Evolutionary conservation across 352 stramenopile species (phyloP), one percentile per base, ranked within the genome.

Genomic region (Phytophthora megakarya): DNA sequence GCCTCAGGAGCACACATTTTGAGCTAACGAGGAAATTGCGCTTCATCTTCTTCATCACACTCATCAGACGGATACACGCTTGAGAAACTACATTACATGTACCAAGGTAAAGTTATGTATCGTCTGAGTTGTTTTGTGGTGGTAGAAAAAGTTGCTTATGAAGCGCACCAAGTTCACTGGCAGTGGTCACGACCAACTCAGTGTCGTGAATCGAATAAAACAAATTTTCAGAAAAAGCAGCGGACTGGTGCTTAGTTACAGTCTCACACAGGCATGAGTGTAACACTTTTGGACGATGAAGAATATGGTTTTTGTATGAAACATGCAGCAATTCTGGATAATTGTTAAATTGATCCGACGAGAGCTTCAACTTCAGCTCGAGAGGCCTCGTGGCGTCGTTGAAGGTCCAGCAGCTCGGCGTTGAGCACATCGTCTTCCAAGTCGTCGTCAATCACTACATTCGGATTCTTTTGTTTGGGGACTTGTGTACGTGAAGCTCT

Each of bases 131-230:
- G n/a, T n/a, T 95, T 95, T 53, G 76, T 91, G 15, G 86, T 84
- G 1, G 83, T 89, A 54, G 86, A 84, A 39, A 93, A 78, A 42
- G 86, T 84, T 84, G 52, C 75, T 95, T 21, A 92, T 95, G 84
- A 93, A 95, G 69, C 83, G 85, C 48, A 95, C 79, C 60, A 95
- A 95, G 69, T 95, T 95, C 57, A 95, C 84, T 2, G 85, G 93
- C 25, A 89, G 81, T 22, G 86, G 83, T 15, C 59, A 76, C 19
- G 86, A 95, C 52, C 68, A 79, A 32, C 79, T 95, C 23, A 92
- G 86, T 30, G 81, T 93, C 39, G 86, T 95, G 42, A 93, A 95
- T 74, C n/a, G n/a, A n/a, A n/a, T n/a, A n/a, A n/a, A n/a, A n/a
- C n/a, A n/a, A 89, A 90, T 35, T 95, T 93, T 50, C 60, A 93